A percentile compares a stretch with the other conserved stretches of the same genome.
phyloP scores from a whole-genome alignment of 495 filamentous ascomycete genomes.

The Rostrohypoxylon terebratum region DNA sequence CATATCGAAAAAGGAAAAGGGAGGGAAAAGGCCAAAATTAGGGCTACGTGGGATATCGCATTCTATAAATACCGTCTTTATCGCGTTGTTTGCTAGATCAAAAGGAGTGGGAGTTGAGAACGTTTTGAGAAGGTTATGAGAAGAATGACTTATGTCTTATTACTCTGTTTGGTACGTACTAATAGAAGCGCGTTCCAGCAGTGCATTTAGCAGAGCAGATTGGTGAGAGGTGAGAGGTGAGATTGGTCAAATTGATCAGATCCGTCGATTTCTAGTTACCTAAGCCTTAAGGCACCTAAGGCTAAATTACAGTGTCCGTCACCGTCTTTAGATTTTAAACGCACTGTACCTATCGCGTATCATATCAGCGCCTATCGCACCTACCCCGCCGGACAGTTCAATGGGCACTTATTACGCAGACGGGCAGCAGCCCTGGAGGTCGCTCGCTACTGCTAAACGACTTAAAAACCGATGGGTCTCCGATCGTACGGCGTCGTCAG shows the following conservation, averaged over 20 bases:
- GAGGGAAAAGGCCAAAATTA: neutral
- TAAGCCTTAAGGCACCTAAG: too few relatives aligned
- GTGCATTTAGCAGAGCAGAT: neutral
- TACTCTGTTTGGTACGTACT: slow-evolving; percentile 3
- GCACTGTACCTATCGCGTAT: neutral
- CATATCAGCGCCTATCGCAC: neutral
- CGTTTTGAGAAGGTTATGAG: slow-evolving; percentile 14
- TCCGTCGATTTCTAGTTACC: neutral
- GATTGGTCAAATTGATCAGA: slow-evolving; percentile 3
- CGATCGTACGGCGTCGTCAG: slow-evolving; percentile 1
- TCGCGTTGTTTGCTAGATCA: slow-evolving; percentile 1
- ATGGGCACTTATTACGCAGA: neutral
- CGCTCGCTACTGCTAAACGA: neutral
- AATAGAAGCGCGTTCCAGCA: slow-evolving; percentile 1
- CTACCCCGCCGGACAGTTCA: slow-evolving; percentile 5
- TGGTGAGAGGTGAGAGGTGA: too few relatives aligned
- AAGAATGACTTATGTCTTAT: slow-evolving; percentile 5
- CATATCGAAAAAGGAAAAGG: slow-evolving; percentile 46
- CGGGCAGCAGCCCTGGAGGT: neutral
- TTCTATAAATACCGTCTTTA: slow-evolving; percentile 14
- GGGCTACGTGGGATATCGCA: slow-evolving; percentile 26
- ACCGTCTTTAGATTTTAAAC: neutral
- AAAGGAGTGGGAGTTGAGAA: neutral
- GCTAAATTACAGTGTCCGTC: slow-evolving; percentile 8
- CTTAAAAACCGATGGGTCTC: neutral